These are phyloP conservation scores for Heimioporus sp. DNA, from an alignment of 768 basidiomycete species.

Conservation along the genomic window DNA sequence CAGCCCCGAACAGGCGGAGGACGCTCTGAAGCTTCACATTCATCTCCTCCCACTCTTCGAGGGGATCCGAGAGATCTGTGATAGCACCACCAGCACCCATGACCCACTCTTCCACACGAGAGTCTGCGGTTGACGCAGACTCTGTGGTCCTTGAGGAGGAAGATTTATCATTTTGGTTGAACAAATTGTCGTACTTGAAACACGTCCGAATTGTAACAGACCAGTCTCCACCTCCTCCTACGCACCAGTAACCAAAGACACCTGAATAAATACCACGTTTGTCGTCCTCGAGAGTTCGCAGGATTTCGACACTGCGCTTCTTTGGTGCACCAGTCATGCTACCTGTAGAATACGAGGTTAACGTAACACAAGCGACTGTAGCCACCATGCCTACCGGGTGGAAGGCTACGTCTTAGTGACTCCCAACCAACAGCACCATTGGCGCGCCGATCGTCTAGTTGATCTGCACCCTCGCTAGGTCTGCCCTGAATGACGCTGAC, in stretches of 20 bases:
- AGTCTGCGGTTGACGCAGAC: constrained; percentile 10
- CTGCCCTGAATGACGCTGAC: constrained; percentile 90
- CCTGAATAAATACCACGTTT: constrained; percentile 87
- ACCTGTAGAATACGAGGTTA: constrained; percentile 42
- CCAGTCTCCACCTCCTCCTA: constrained; percentile 88
- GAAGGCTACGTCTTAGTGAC: constrained; percentile 73
- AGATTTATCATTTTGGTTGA: constrained; percentile 1
- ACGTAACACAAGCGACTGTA: background rate
- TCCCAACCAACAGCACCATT: constrained; percentile 68
- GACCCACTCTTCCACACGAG: constrained; percentile 55
- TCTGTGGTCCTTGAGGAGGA: constrained; percentile 7
- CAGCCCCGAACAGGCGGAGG: constrained; percentile 56
- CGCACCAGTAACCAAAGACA: constrained; percentile 89
- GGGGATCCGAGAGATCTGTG: constrained; percentile 84
- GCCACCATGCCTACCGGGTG: constrained; percentile 60
- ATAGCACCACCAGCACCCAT: constrained; percentile 97
- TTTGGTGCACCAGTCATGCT: constrained; percentile 99
- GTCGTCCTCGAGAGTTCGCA: constrained; percentile 72
- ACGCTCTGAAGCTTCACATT: constrained; percentile 80
- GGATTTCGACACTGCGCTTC: constrained; percentile 87
- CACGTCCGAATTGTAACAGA: constrained; percentile 93
- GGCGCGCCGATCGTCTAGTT: constrained; percentile 35
- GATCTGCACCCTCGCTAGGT: constrained; percentile 35
- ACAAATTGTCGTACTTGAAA: constrained; percentile 61
- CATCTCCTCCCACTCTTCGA: constrained; percentile 95